Evolutionary conservation across 2,329 filamentous ascomycete species (phyloP), one percentile per base, ranked within the genome.

Genomic region (Colletotrichum tofieldiae): DNA sequence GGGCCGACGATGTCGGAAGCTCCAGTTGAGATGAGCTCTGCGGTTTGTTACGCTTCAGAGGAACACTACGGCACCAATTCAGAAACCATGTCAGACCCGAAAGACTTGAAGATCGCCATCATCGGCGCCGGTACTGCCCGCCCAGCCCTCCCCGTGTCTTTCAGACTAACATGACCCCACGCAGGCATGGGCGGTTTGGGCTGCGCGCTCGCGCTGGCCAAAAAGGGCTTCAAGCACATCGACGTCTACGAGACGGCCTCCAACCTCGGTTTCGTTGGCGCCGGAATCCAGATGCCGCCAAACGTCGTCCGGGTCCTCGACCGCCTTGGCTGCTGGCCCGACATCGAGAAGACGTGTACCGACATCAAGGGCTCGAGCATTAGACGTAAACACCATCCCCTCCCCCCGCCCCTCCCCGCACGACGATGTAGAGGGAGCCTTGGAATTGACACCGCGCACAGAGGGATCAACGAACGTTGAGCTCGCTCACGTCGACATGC

Each of bases 211-310:
- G 89, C 93, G 16, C 87, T 96, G 45, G 93, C 93, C 51, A 93
- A 93, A 82, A 90, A 91, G 76, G 94, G 93, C 9, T 95, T 96
- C 82, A 89, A 86, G 75, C 84, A 93, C 69, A 92, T 96, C 77
- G 86, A 92, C 66, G 89, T 96, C 62, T 96, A 91, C 79, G 94
- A 96, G 79, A 89, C 87, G 45, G 93, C 93, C 0, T 89, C 91
- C 5, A 89, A 90, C 75, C 86, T 96, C 5, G 93, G 93, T 6
- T 96, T 96, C 77, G 93, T 96, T 1, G 94, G 94, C 32, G 94
- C 94, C 1, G 94, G 94, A 6, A 96, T 96, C 75, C 94, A 97
- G 79, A 86, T 96, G 70, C 93, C 94, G 0, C 94, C 94, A 0
- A 97, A 96, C 75, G 93, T 96, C 88, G 91, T 92, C 4, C 89